These are phyloP conservation scores for Pseudogymnoascus sp. DNA, from an alignment of 2,329 filamentous ascomycete species.

Conservation along the genomic window DNA sequence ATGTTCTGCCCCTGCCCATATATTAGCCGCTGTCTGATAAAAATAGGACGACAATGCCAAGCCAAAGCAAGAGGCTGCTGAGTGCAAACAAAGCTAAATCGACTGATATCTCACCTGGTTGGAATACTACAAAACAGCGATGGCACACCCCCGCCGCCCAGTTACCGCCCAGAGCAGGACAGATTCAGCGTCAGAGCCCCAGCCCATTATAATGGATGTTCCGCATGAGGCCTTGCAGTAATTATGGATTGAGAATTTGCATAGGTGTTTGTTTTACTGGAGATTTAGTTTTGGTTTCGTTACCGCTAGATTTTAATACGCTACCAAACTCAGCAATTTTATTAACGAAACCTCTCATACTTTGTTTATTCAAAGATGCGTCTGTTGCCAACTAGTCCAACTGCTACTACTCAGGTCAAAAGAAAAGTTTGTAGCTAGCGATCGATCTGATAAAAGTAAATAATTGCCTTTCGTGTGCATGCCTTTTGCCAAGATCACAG, in stretches of 20 bases:
- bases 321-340: slow-evolving; percentile 8
- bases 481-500: neutral
- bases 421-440: slow-evolving; percentile 7
- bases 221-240: slow-evolving; percentile 3
- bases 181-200: neutral
- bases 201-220: neutral
- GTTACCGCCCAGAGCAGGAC: slow-evolving; percentile 7
- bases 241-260: slow-evolving; percentile 9
- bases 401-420: neutral
- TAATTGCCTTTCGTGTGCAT: neutral
- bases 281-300: slow-evolving; percentile 9
- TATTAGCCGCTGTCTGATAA: neutral
- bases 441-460: slow-evolving; percentile 5
- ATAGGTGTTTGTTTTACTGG: slow-evolving; percentile 9
- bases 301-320: slow-evolving; percentile 9
- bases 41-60: slow-evolving; percentile 75
- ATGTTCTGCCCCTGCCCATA: slow-evolving; percentile 26
- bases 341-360: neutral
- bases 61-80: slow-evolving; percentile 87
- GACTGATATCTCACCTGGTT: slow-evolving; percentile 11
- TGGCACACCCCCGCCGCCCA: slow-evolving; percentile 1
- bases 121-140: slow-evolving; percentile 5
- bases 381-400: neutral
- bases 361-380: slow-evolving; percentile 6
- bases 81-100: slow-evolving; percentile 87